Conservation (phyloP, 768 basidiomycete species). For the Cyathus striatus region DNA sequence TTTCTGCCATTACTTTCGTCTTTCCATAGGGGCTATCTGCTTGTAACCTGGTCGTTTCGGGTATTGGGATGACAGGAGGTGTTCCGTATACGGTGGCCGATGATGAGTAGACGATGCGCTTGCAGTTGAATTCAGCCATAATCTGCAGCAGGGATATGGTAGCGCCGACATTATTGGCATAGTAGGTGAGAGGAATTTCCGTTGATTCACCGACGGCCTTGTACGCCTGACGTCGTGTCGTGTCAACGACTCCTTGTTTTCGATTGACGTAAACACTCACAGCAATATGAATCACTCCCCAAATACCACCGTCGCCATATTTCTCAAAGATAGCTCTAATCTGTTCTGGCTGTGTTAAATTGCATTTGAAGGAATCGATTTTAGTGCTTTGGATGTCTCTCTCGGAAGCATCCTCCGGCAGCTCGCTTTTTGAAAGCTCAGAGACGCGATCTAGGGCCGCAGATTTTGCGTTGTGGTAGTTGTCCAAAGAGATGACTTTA, state of each 20-base stretch:
- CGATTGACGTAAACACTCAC: slow-evolving; percentile 40
- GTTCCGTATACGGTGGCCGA: slow-evolving; percentile 98
- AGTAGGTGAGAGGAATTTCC: slow-evolving; percentile 90
- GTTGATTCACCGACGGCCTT: slow-evolving; percentile 98
- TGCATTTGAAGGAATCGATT: slow-evolving; percentile 65
- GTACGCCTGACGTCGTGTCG: slow-evolving; percentile 59
- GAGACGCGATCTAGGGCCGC: slow-evolving; percentile 70
- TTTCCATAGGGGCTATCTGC: slow-evolving; percentile 93
- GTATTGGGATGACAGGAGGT: slow-evolving; percentile 88
- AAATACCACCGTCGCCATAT: slow-evolving; percentile 87
- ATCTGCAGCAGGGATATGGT: slow-evolving; percentile 81
- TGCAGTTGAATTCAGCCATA: slow-evolving; percentile 82
- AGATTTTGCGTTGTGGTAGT: slow-evolving; percentile 88
- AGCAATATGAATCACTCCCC: slow-evolving; percentile 95
- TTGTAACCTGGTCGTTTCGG: slow-evolving; percentile 81
- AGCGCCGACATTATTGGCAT: slow-evolving; percentile 89
- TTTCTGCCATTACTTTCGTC: slow-evolving; percentile 95
- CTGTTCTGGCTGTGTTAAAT: slow-evolving; percentile 69
- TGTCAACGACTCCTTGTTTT: not conserved
- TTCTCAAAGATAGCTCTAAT: slow-evolving; percentile 76
- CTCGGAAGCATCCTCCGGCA: slow-evolving; percentile 61
- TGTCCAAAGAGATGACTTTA: slow-evolving; percentile 93
- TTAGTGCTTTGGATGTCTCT: slow-evolving; percentile 67
- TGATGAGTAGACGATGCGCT: slow-evolving; percentile 92
- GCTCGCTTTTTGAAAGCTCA: slow-evolving; percentile 70